A percentile compares a stretch with the other conserved stretches of the same genome.
Evolutionary conservation across 176 grass and related monocot genomes (phyloP).

Genomic region (Microstegium vimineum): DNA sequence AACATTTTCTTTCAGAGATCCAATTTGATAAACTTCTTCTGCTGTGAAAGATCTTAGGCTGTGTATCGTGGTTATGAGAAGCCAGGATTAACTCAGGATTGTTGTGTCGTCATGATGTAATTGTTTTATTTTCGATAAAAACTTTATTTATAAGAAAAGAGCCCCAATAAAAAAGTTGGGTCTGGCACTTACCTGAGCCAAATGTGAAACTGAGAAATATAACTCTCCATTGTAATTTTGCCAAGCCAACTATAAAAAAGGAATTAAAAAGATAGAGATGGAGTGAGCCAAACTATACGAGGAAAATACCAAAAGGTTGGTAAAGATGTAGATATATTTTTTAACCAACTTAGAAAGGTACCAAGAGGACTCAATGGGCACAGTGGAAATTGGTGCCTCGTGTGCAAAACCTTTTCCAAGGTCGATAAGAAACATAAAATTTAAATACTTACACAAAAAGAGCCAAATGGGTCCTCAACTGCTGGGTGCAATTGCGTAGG

Average conservation of each 20-base stretch:
- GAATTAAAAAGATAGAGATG: not conserved
- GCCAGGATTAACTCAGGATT: not conserved
- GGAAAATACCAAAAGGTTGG: not conserved
- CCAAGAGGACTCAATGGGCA: not conserved
- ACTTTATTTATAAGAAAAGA: not conserved
- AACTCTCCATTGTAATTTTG: slow-evolving; percentile 90
- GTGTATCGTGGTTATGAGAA: not conserved
- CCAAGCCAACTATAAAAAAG: slow-evolving; percentile 75
- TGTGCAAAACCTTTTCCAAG: not conserved
- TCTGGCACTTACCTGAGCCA: slow-evolving; percentile 72
- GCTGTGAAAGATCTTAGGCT: not conserved
- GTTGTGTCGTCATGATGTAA: not conserved
- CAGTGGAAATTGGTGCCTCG: no score
- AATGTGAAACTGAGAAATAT: slow-evolving; percentile 92
- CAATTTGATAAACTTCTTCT: not conserved
- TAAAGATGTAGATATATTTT: not conserved
- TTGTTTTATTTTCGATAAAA: not conserved
- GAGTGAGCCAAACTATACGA: not conserved
- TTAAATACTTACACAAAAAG: slow-evolving; percentile 72
- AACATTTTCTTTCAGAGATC: not conserved
- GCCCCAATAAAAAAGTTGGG: not conserved
- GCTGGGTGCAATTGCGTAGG: slow-evolving; percentile 79
- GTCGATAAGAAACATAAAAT: not conserved
- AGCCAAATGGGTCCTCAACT: slow-evolving; percentile 62
- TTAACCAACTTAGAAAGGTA: not conserved